phyloP scores from a whole-genome alignment of 2,329 filamentous ascomycete species.

The Chlorencoelia australis region DNA sequence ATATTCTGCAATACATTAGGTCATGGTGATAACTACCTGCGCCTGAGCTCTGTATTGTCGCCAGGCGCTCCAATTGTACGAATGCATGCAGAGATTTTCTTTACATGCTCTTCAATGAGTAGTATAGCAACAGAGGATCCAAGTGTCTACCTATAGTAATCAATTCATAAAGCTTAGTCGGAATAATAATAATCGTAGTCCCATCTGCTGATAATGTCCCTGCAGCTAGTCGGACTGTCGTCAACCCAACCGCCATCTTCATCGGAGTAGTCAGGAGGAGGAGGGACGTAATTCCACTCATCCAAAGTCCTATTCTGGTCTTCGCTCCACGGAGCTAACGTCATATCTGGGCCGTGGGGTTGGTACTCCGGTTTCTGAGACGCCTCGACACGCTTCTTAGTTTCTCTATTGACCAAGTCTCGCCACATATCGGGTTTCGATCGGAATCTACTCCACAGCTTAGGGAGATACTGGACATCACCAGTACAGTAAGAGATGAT shows the following conservation, averaged over 20 bases:
- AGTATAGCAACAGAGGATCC: constrained; percentile 1
- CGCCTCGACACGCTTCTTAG: constrained; percentile 17
- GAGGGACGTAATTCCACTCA: constrained; percentile 20
- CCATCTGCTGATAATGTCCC: constrained; percentile 7
- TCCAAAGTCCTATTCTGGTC: constrained; percentile 23
- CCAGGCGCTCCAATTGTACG: no score
- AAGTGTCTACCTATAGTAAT: neutral
- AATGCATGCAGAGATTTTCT: no score
- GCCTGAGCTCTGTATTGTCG: no score
- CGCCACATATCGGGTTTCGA: constrained; percentile 10
- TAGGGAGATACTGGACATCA: constrained; percentile 35
- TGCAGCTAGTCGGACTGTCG: constrained; percentile 9
- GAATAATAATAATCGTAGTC: constrained; percentile 12
- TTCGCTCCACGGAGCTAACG: constrained; percentile 22
- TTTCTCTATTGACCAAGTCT: constrained; percentile 13
- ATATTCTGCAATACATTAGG: no score
- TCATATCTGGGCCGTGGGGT: constrained; percentile 18
- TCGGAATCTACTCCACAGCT: constrained; percentile 23
- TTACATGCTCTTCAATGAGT: no score
- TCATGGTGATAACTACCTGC: no score
- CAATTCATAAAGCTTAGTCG: constrained; percentile 6
- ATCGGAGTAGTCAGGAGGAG: constrained; percentile 15
- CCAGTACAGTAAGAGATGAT: constrained; percentile 36
- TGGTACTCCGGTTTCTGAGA: constrained; percentile 16
- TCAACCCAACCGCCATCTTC: constrained; percentile 11